These are phyloP conservation scores for Coemansia umbellata DNA, from an alignment of 192 early-diverging fungal genomes.

Conservation along the genomic window DNA sequence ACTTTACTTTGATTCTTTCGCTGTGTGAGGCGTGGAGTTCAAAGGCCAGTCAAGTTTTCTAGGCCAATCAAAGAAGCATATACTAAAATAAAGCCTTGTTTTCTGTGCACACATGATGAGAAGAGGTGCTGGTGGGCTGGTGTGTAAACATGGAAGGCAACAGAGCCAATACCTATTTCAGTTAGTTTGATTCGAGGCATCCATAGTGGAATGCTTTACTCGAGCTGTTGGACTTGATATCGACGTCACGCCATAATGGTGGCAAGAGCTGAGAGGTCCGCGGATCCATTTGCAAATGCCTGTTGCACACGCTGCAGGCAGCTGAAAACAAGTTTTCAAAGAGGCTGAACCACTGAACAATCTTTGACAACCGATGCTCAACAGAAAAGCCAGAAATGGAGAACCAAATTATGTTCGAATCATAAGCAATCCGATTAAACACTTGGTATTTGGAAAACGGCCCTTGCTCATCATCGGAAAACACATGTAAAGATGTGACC, in stretches of 20 bases:
- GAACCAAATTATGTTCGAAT: constrained; percentile 46
- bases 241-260: constrained; percentile 44
- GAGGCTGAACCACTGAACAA: constrained; percentile 44
- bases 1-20: too few relatives aligned
- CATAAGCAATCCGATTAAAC: constrained; percentile 39
- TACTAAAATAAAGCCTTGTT: too few relatives aligned
- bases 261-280: constrained; percentile 46
- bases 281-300: constrained; percentile 47
- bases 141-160: too few relatives aligned
- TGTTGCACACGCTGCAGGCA: constrained; percentile 38
- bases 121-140: too few relatives aligned
- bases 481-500: constrained; percentile 25
- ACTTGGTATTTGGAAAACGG: constrained; percentile 35
- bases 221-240: constrained; percentile 16
- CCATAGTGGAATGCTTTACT: constrained; percentile 43
- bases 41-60: too few relatives aligned
- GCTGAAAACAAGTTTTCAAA: constrained; percentile 45
- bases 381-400: constrained; percentile 43
- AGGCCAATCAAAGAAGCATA: neutral
- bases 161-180: too few relatives aligned
- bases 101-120: neutral
- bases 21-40: too few relatives aligned
- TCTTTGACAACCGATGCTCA: constrained; percentile 40
- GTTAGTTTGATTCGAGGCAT: constrained; percentile 21
- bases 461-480: constrained; percentile 35